Evolutionary conservation across 768 basidiomycete species (phyloP), one percentile per base, ranked within the genome.

Genomic region (Piloderma croceum): DNA sequence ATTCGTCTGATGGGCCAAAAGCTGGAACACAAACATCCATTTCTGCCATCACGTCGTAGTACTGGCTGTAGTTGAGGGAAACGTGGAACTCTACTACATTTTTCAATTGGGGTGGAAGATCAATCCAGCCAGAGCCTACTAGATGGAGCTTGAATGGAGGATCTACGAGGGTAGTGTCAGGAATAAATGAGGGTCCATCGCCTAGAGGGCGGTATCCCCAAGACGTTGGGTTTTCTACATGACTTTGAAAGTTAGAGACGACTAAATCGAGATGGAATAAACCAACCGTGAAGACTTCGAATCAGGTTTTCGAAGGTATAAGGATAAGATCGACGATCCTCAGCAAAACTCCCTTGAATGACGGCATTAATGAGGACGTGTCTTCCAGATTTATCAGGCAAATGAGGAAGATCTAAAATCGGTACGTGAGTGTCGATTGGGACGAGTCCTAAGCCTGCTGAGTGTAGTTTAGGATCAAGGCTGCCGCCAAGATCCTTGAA

Each of bases 21-120:
- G 68, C 65, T 3, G 67, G 64, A 4, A 71, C 47, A 31, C 67
- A 65, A 32, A 71, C 54, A 40, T 71, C 67, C 61, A 65, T 64
- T 17, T 48, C 31, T 13, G 54, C 54, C 56, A 71, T 63, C 22
- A 67, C 43, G 24, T 50, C 44, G 40, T 67, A 69, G 45, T 63
- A 69, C 7, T 67, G 52, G 13, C 50, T 34, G 48, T 70, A 70
- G 32, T 54, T 54, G 9, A 71, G 53, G 29, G 55, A 57, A 6
- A 46, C 47, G 31, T 62, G 59, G 19, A 67, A 46, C 34, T 50
- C 50, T 11, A 70, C 64, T n/a, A 71, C 49, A 36, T 69, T 54
- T n/a, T 52, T 45, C 13, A 71, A 54, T 38, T 58, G 60, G n/a
- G 48, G 43, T 1, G 68, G 68, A 3, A 70, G 50, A 5, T 61